These are phyloP conservation scores for Grosmannia clavigera DNA, from an alignment of 2,329 filamentous ascomycete genomes.

Conservation along the genomic window DNA sequence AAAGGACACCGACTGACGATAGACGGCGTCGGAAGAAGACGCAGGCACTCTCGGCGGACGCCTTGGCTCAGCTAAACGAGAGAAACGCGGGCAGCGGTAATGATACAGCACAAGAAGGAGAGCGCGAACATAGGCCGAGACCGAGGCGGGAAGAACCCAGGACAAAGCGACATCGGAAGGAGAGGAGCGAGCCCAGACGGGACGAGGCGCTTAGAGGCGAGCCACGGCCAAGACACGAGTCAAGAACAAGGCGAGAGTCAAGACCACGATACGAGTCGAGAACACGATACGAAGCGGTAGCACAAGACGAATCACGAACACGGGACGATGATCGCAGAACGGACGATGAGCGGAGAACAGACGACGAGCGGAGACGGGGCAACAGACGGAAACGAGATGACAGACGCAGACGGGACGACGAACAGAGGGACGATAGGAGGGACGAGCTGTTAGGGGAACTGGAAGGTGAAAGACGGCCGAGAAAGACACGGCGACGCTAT, in stretches of 20 bases:
- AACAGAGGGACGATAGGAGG: not conserved
- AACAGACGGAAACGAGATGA: not conserved
- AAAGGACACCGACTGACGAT: not conserved
- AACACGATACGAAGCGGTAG: constrained; percentile 1
- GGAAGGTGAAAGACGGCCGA: not conserved
- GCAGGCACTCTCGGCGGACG: constrained; percentile 2
- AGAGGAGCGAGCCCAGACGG: not conserved
- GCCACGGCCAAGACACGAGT: not conserved
- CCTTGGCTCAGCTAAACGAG: constrained; percentile 6
- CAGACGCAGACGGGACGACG: not conserved
- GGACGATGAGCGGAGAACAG: not conserved
- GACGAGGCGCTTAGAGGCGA: not conserved
- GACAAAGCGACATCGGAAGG: not conserved
- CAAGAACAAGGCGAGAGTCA: not conserved
- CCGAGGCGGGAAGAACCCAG: not conserved
- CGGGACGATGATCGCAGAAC: not conserved
- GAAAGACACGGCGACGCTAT: not conserved
- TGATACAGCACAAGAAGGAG: not conserved
- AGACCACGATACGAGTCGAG: constrained; percentile 4
- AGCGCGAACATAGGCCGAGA: not conserved
- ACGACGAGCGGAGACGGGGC: not conserved
- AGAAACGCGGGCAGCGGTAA: not conserved
- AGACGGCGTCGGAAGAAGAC: not conserved
- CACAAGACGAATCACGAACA: not conserved
- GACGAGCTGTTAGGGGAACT: not conserved